A percentile compares a stretch with the other conserved stretches of the same genome.
Conservation (phyloP, 2,329 filamentous ascomycete genomes). For the Penicillium sp. region DNA sequence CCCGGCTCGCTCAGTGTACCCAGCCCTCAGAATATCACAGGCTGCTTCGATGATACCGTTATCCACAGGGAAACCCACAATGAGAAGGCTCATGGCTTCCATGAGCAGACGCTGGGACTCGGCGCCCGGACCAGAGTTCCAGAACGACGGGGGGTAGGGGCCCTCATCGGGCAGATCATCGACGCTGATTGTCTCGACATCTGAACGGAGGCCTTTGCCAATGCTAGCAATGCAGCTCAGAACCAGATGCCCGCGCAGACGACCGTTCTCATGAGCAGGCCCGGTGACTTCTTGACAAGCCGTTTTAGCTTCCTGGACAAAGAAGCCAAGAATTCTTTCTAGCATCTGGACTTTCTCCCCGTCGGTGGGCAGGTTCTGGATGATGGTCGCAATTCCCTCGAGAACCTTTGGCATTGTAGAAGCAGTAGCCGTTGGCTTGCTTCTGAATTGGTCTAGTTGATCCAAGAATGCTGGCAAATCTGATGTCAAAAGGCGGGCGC, state of each 20-base stretch:
- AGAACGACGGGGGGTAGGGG: slow-evolving; percentile 38
- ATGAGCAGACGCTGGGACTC: slow-evolving; percentile 39
- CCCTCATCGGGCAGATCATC: slow-evolving; percentile 25
- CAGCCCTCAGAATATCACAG: slow-evolving; percentile 49
- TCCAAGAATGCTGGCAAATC: slow-evolving; percentile 47
- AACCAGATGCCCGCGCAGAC: slow-evolving; percentile 35
- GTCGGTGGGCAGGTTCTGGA: slow-evolving; percentile 43
- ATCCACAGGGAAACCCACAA: slow-evolving; percentile 42
- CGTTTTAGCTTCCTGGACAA: slow-evolving; percentile 37
- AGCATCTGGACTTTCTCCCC: slow-evolving; percentile 42
- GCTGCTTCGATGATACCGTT: slow-evolving; percentile 46
- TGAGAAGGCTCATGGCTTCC: slow-evolving; percentile 43
- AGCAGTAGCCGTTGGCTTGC: slow-evolving; percentile 37
- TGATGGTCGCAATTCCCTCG: slow-evolving; percentile 48
- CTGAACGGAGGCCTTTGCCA: slow-evolving; percentile 41
- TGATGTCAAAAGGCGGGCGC: slow-evolving; percentile 40
- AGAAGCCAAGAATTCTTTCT: slow-evolving; percentile 39
- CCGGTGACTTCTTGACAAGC: slow-evolving; percentile 33
- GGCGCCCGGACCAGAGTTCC: slow-evolving; percentile 36
- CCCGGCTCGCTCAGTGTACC: slow-evolving; percentile 46
- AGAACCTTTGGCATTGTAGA: slow-evolving; percentile 45
- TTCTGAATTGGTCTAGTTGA: slow-evolving; percentile 42
- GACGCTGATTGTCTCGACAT: slow-evolving; percentile 38
- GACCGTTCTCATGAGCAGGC: slow-evolving; percentile 36
- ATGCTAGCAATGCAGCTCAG: slow-evolving; percentile 45